These are phyloP conservation scores for Populus hybrid DNA, from an alignment of 441 rosid species.

Conservation along the genomic window DNA sequence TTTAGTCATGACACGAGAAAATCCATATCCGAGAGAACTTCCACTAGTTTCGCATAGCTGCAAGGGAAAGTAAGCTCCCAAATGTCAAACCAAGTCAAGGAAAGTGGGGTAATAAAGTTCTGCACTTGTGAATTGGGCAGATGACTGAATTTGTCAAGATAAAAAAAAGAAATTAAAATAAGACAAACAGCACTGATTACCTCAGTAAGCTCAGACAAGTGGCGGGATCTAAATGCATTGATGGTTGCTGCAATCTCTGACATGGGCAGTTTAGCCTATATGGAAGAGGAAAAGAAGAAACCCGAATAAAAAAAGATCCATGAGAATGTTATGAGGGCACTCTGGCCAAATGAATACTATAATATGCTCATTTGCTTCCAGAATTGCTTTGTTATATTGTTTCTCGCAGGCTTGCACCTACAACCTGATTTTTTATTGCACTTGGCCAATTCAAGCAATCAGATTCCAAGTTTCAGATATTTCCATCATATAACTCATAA, in stretches of 20 bases:
- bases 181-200: conserved; percentile 27
- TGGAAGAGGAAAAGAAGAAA: conserved; percentile 1
- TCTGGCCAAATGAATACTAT: not conserved
- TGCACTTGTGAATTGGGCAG: not conserved
- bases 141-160: not conserved
- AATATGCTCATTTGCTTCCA: not conserved
- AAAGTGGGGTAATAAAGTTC: not conserved
- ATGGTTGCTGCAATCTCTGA: conserved; percentile 90
- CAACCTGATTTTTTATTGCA: not conserved
- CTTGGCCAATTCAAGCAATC: not conserved
- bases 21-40: conserved; percentile 92
- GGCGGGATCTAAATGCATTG: conserved; percentile 90
- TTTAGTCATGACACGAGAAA: conserved; percentile 56
- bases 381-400: not conserved
- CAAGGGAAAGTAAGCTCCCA: conserved; percentile 17
- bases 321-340: not conserved
- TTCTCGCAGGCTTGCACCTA: not conserved
- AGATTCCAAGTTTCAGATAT: not conserved
- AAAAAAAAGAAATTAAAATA: not conserved
- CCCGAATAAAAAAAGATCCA: not conserved
- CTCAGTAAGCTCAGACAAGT: conserved; percentile 89
- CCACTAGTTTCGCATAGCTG: conserved; percentile 85
- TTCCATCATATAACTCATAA: not conserved
- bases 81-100: not conserved
- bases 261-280: conserved; percentile 79